Evolutionary conservation across 345 rosid genomes (phyloP), one percentile per base, ranked within the genome.

Genomic region (Melastoma malabathricum): DNA sequence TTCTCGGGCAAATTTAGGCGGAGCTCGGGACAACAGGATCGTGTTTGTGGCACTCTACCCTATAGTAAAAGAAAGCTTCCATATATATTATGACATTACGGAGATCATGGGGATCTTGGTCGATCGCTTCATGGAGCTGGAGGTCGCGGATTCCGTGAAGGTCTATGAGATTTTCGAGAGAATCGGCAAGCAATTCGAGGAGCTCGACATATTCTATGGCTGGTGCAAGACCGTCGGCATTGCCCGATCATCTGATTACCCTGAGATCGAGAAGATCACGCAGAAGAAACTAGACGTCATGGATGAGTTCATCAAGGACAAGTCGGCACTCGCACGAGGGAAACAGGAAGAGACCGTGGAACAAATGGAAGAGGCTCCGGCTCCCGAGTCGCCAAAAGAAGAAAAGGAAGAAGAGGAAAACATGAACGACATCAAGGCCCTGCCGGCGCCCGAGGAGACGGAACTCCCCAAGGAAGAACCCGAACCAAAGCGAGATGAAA

Each of bases 231-330:
- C 77, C 18, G 74, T 63, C 0, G 89, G 96, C 1, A 79, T 87
- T 54, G 81, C 83, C 1, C 74, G 94, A n/a, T n/a, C 60, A 77
- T 89, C 1, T 0, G 96, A 87, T 70, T 87, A 87, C 54, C 94
- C 96, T 10, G 94, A 87, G 59, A 83, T 87, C 57, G 89, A 87
- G 76, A 84, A 71, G 73, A 84, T 87, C 54, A 79, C 96, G 0
- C 62, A 75, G 38, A 84, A 84, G 59, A 62, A 81, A 54, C 59
- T 87, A 63, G 87, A 81, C 68, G 77, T 93, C 0, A 56, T 87
- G 73, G 94, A 81, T 46, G 94, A 84, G 68, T 87, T 81, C 61
- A 65, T 87, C 47, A 75, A 89, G 59, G 96, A 87, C 51, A 81
- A 47, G 38, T 2, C n/a, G n/a, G n/a, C n/a, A n/a, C n/a, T n/a